Base-by-base conservation (phyloP, 2,329 filamentous ascomycete genomes). In the Thermoascus crustaceus region DNA sequence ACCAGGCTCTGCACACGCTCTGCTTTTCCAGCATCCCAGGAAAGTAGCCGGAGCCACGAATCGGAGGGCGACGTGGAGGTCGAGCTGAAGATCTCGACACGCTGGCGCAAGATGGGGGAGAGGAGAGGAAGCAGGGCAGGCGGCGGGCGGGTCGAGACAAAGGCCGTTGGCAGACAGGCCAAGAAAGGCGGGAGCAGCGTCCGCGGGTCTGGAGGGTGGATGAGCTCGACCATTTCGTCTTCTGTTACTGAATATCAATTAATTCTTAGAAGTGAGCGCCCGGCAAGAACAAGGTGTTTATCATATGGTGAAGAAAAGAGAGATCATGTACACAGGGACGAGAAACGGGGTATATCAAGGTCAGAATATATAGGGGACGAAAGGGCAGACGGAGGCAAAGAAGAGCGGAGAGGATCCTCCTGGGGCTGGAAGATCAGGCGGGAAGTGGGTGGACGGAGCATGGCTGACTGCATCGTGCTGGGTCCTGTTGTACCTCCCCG, bases 71-170 rank as follows among this genome's bases (percentile, higher is more conserved):
- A 66, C 3, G 58, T 47, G 19, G 61, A 49, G 3, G 60, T 54
- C 0, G 67, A 63, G 16, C 69, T 68, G 32, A 80, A 64, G 39
- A 77, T 68, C 46, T 74, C 68, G 2, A 80, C 63, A 33, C 76
- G 64, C 55, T 81, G 77, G 40, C 76, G 73, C 3, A 81, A 67
- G 29, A 80, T 75, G 6, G 77, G 77, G 7, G 76, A 75, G 11
- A 81, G 66, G 2, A 80, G 66, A 21, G 74, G 72, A 2, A 80
- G 64, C 7, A 81, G 61, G 18, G 71, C 73, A 32, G 76, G 75
- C 3, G 77, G 76, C 21, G 76, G 74, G 41, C 67, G 66, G 35
- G 69, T 68, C 22, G 77, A 75, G 34, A 71, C 68, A 50, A 72
- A 77, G 10, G 76, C 73, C 13, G 73, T 73, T 5, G 76, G 73